These are phyloP conservation scores for Saksenaea vasiformis DNA, from an alignment of 371 early-diverging fungal species.

Conservation along the genomic window DNA sequence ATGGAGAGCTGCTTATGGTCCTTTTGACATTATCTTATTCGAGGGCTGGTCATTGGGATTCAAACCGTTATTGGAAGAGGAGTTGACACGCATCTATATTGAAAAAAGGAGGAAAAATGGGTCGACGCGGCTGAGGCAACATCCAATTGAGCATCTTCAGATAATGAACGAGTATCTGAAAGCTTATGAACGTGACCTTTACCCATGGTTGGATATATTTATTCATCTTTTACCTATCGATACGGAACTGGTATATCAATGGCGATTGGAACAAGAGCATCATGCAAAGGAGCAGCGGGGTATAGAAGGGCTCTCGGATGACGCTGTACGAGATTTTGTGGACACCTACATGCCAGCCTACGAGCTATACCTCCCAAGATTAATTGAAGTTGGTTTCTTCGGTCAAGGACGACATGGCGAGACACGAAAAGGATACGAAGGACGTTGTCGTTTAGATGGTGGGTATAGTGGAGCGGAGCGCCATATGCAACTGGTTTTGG, in stretches of 20 bases:
- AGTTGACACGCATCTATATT: conserved; percentile 30
- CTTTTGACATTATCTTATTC: conserved; percentile 81
- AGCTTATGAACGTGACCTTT: conserved; percentile 56
- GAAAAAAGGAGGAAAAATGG: conserved; percentile 1
- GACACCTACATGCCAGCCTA: conserved; percentile 92
- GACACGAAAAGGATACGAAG: conserved; percentile 35
- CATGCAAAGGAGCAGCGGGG: conserved; percentile 50
- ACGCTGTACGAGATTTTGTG: conserved; percentile 81
- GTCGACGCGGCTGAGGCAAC: conserved; percentile 3
- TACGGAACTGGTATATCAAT: conserved; percentile 70
- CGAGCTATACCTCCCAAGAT: conserved; percentile 67
- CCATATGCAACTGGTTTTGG: conserved; percentile 37
- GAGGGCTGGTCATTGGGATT: conserved; percentile 97
- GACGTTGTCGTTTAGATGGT: conserved; percentile 26
- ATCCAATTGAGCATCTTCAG: conserved; percentile 42
- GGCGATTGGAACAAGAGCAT: conserved; percentile 89
- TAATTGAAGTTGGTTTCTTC: conserved; percentile 59
- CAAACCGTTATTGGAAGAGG: conserved; percentile 49
- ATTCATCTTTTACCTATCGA: conserved; percentile 69
- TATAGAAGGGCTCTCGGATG: conserved; percentile 62
- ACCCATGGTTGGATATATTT: conserved; percentile 74
- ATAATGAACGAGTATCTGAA: conserved; percentile 57
- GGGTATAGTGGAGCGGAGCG: conserved; percentile 31
- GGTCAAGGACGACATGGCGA: conserved; percentile 24
- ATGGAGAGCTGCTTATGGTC: conserved; percentile 60